Conservation (phyloP, 1,139 yeast genomes). For the Nakaseomyces nivariensis region DNA sequence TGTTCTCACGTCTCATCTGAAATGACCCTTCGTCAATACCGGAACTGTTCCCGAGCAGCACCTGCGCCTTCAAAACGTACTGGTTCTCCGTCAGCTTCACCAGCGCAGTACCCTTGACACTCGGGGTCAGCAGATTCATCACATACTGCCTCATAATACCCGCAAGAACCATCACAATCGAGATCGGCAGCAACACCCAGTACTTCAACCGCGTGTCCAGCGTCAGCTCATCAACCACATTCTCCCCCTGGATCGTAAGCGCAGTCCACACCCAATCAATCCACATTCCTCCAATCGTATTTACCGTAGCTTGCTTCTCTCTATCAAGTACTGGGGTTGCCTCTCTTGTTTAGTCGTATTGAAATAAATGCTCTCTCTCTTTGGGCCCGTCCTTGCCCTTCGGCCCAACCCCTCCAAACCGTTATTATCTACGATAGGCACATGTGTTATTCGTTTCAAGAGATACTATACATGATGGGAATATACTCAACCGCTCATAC, state of each 20-base stretch:
- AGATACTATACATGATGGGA: no score
- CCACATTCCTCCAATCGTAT: not conserved
- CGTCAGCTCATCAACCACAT: constrained; percentile 41
- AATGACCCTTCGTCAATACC: constrained; percentile 33
- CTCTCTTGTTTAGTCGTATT: no score
- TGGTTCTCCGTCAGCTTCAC: constrained; percentile 53
- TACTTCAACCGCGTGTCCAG: constrained; percentile 75
- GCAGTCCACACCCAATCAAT: constrained; percentile 10
- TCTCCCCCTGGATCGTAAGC: constrained; percentile 4
- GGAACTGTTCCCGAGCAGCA: constrained; percentile 46
- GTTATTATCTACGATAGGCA: no score
- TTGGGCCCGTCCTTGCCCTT: no score
- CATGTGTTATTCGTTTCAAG: no score
- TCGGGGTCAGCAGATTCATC: constrained; percentile 48
- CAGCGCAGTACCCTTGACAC: constrained; percentile 38
- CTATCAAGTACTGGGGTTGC: no score
- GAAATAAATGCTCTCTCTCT: no score
- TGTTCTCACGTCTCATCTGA: constrained; percentile 24
- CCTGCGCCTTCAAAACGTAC: constrained; percentile 43
- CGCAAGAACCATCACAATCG: constrained; percentile 83
- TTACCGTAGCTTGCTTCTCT: no score
- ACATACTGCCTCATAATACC: constrained; percentile 71
- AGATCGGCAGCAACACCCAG: constrained; percentile 89
- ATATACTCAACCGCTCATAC: no score
- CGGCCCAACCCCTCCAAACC: no score